Conservation (phyloP, 306 rosid genomes). For the Cyamopsis tetragonoloba region DNA sequence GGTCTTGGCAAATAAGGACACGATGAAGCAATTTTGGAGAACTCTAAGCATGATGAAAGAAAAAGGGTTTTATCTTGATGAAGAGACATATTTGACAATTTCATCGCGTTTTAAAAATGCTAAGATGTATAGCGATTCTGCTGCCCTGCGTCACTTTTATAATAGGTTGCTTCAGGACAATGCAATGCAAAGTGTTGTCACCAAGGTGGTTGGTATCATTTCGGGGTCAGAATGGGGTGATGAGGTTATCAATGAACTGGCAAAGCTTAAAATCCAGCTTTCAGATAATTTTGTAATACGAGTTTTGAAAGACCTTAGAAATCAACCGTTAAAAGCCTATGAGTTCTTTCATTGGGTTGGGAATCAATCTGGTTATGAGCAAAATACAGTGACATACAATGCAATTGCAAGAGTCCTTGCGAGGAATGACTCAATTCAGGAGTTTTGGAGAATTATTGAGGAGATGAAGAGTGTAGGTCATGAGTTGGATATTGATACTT, state of each 20-base stretch:
- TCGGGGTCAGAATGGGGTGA: conserved; percentile 53
- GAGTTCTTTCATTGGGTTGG: conserved; percentile 68
- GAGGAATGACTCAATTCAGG: conserved; percentile 46
- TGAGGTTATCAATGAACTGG: conserved; percentile 46
- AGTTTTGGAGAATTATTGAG: conserved; percentile 69
- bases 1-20: conserved; percentile 41
- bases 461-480: conserved; percentile 59
- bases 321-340: conserved; percentile 46
- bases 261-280: conserved; percentile 33
- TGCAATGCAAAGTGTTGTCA: conserved; percentile 46
- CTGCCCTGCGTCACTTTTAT: conserved; percentile 47
- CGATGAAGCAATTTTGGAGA: conserved; percentile 68
- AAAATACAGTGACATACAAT: conserved; percentile 62
- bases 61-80: conserved; percentile 61
- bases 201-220: conserved; percentile 52
- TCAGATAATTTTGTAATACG: conserved; percentile 57
- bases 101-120: conserved; percentile 30
- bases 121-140: conserved; percentile 51
- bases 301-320: conserved; percentile 63
- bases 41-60: conserved; percentile 55
- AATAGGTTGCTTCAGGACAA: conserved; percentile 53
- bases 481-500: conserved; percentile 75
- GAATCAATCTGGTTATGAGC: conserved; percentile 42
- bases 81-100: conserved; percentile 46
- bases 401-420: conserved; percentile 64